Conservation (phyloP, 2,329 filamentous ascomycete species). For the Botrytis byssoidea region DNA sequence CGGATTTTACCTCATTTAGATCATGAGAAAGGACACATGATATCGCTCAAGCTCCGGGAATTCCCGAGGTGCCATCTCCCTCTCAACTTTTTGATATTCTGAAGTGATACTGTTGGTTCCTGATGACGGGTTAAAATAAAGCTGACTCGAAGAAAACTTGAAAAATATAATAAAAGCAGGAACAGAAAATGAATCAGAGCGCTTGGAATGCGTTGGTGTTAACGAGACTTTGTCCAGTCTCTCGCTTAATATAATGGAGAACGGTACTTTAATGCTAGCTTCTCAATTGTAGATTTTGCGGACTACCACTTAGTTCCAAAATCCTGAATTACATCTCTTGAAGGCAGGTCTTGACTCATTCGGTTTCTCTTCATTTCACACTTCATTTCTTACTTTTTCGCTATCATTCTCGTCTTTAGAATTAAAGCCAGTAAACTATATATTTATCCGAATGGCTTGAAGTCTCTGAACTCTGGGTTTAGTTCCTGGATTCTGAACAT, state of each 20-base stretch:
- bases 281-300: neutral
- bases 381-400: neutral
- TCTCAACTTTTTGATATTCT: neutral
- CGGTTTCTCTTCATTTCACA: neutral
- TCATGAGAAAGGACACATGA: neutral
- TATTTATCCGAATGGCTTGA: neutral
- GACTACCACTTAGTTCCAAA: neutral
- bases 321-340: neutral
- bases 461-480: neutral
- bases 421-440: neutral
- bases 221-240: neutral
- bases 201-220: neutral
- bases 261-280: neutral
- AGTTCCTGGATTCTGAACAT: neutral
- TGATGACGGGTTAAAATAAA: neutral
- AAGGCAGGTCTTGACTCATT: neutral
- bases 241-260: neutral
- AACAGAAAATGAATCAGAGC: neutral
- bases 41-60: neutral
- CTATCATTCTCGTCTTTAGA: neutral
- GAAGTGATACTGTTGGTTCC: neutral
- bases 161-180: neutral
- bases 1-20: neutral
- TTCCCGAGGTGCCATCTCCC: neutral
- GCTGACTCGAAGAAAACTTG: neutral